Evolutionary conservation across 257 asterid genomes (phyloP).

Genomic region (Anisodus acutangulus): DNA sequence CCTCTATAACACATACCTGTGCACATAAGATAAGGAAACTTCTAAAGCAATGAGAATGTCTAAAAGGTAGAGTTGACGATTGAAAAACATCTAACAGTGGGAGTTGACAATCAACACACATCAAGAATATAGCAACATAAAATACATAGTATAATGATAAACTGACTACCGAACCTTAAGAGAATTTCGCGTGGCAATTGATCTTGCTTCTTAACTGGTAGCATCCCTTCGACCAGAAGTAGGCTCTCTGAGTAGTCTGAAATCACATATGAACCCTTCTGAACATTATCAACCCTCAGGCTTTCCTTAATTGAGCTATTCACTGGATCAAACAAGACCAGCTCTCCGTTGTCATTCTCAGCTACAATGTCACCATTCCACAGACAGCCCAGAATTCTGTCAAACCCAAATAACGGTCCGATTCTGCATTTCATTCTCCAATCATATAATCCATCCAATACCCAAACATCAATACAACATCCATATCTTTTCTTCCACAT

Average conservation of each 20-base stretch:
- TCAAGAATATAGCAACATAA: background rate
- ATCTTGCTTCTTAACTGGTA: background rate
- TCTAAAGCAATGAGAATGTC: background rate
- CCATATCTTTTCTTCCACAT: background rate
- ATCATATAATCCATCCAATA: background rate
- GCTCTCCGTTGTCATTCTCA: background rate
- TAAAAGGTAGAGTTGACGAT: conserved; percentile 5
- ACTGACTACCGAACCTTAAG: background rate
- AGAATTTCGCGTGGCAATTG: background rate
- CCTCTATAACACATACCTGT: background rate
- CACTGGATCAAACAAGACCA: background rate
- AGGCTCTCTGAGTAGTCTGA: background rate
- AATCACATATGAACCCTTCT: background rate
- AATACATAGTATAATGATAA: background rate
- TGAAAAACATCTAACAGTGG: background rate
- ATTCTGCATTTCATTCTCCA: background rate
- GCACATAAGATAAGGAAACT: background rate
- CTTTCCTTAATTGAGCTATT: background rate
- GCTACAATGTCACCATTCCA: conserved; percentile 24
- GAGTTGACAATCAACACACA: background rate
- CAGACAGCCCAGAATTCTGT: conserved; percentile 9
- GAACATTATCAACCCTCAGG: background rate
- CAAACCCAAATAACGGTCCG: background rate
- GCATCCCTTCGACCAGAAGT: background rate
- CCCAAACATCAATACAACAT: conserved; percentile 9